phyloP scores from a whole-genome alignment of 2,329 filamentous ascomycete species.

The Coniochaeta sp. region DNA sequence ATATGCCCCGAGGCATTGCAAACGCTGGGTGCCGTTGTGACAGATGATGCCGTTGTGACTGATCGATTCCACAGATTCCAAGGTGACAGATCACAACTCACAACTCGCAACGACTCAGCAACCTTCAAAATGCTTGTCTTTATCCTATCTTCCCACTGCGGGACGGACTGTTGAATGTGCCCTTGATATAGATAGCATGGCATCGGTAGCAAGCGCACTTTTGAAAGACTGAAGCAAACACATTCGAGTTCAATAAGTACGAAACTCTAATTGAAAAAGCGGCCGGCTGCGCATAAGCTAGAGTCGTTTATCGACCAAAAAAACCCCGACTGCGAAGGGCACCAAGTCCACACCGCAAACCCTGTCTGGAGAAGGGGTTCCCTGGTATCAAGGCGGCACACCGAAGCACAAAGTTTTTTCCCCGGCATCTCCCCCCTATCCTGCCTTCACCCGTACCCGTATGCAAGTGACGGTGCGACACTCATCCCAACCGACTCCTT shows the following conservation, averaged over 20 bases:
- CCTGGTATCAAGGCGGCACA: not conserved
- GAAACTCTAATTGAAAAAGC: not conserved
- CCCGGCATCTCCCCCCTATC: not conserved
- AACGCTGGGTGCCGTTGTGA: no score
- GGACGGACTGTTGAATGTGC: no score
- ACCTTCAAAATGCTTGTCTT: no score
- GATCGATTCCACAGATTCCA: not conserved
- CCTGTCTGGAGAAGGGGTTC: not conserved
- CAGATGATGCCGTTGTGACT: not conserved
- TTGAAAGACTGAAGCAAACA: no score
- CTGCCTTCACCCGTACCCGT: not conserved
- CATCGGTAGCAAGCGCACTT: no score
- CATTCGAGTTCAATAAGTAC: not conserved
- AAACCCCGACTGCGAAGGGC: not conserved
- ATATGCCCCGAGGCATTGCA: no score
- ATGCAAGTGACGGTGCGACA: no score
- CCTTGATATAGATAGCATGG: no score
- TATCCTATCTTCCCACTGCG: not conserved
- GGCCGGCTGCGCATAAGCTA: not conserved
- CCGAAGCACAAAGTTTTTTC: not conserved
- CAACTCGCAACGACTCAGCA: not conserved
- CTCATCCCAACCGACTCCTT: not conserved
- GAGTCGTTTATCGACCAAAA: not conserved
- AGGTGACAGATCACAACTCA: not conserved
- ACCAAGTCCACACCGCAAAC: not conserved